Conservation (phyloP, 1,284 basidiomycete species). For the Puccinia triticina region DNA sequence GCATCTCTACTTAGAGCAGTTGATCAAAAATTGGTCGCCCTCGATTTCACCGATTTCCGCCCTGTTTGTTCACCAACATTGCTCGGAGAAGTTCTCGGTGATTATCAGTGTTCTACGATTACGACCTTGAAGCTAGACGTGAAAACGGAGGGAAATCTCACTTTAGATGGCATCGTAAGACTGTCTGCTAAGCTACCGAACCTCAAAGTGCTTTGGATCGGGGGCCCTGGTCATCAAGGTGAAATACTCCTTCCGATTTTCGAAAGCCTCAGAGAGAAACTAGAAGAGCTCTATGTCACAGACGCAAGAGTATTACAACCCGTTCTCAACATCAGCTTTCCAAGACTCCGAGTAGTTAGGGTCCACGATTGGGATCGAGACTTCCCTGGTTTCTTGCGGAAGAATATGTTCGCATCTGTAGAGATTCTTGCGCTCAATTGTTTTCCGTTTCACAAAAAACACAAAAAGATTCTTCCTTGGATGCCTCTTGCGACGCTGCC, state of each 20-base stretch:
- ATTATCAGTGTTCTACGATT: neutral
- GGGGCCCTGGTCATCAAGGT: neutral
- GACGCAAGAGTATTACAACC: neutral
- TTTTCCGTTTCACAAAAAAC: neutral
- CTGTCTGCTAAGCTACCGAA: neutral
- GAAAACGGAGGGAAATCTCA: neutral
- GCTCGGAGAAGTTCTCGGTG: neutral
- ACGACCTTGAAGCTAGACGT: slow-evolving; percentile 1
- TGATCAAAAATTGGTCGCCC: neutral
- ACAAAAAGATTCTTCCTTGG: neutral
- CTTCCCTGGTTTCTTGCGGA: neutral
- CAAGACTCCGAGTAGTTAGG: neutral
- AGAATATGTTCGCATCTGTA: neutral
- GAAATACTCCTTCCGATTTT: neutral
- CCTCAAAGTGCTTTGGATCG: slow-evolving; percentile 11
- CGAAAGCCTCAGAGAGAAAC: neutral
- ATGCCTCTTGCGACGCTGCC: neutral
- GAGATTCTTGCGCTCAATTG: neutral
- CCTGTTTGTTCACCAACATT: neutral
- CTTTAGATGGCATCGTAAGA: neutral
- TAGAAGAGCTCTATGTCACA: neutral
- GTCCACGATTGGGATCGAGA: neutral
- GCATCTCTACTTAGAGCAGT: neutral
- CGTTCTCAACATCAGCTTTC: neutral
- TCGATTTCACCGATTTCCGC: neutral